Evolutionary conservation across 768 basidiomycete genomes (phyloP), one percentile per base, ranked within the genome.

Genomic region (Termitomyces bulborhizus): DNA sequence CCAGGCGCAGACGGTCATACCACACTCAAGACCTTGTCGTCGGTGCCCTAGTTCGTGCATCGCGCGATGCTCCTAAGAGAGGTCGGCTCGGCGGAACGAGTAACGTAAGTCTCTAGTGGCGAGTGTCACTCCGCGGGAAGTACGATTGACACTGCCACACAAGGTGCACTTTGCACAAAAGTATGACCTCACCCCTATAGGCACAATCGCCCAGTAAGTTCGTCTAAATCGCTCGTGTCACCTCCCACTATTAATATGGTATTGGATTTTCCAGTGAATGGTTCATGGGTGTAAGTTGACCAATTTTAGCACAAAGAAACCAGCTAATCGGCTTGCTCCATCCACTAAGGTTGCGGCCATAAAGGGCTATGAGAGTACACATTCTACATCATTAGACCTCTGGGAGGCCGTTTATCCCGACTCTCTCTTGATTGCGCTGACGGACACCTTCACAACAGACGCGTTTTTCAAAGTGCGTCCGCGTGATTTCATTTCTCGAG

Each of bases 371-470:
- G 81, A 86, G 54, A 69, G 79, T 39, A 85, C 85, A 18, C 93
- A 97, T 66, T 71, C 75, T 0, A 71, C 73, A 11, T 92, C 93
- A 0, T 75, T 98, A 66, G 78, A 86, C 42, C 78, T 91, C 49
- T 99, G 97, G 97, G 90, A 98, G 65, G 70, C 81, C 46, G 84
- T 88, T 41, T 86, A 89, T 62, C 71, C 73, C 4, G 68, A 81
- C 65, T 60, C 72, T 32, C 71, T 83, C 29, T 79, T 87, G 52
- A 81, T 92, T 55, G 93, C 94, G 18, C 74, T 98, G 34, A 97
- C 97, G 13, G 97, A 99, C 71, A 99, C 97, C 0, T 98, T 97
- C 70, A 90, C 94, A 6, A 91, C 90, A 1, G 71, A 80, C 32
- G 84, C 81, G 0, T 98, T 98, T 72, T 94, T 93, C 75, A 78